Base-by-base conservation (phyloP, 495 filamentous ascomycete genomes). In the Wilcoxina mikolae region DNA sequence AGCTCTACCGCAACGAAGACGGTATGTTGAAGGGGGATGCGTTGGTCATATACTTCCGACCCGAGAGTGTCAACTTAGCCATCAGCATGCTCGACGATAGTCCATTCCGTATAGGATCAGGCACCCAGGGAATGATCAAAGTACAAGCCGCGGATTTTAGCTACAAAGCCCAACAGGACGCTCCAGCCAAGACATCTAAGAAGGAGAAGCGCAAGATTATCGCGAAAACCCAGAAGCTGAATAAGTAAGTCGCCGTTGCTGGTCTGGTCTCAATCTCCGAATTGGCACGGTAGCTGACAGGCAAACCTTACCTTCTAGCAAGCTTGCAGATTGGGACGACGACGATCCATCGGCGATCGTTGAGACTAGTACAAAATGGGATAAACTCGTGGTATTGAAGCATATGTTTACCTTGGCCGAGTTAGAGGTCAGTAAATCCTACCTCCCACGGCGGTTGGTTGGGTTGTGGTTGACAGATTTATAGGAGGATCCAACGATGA, bases 331-430 rank as follows among this genome's bases (percentile, higher is more conserved):
- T 68, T 96, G 90, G 90, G 79, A 82, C 67, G 89, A 94, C 59
- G 85, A 89, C 57, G 88, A 94, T 56, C 80, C 82, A 27, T 69
- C 72, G 12, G 62, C 67, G 0, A 56, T 76, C 2, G 59, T 74
- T 12, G 76, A 80, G 2, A 78, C 76, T 4, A 77, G 61, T 51
- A 77, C 76, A 43, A 76, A 76, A 58, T 81, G 76, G 59, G 85
- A 87, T 58, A 88, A 87, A 61, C 71, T 85, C 2, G 88, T 95
- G 17, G 81, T 96, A 51, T 69, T 99, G 53, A 85, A 87, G 62
- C 84, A 94, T 66, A 93, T 95, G 86, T 99, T 99, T 67, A 94
- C 87, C 9, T 73, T 93, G 25, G 61, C 82, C 28, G 86, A 94
- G 69, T 72, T 99, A 44, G 78, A 80, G 62, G 78, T 79, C 64